Evolutionary conservation across 768 basidiomycete genomes (phyloP), one percentile per base, ranked within the genome.

Genomic region (Boletus reticulatus): DNA sequence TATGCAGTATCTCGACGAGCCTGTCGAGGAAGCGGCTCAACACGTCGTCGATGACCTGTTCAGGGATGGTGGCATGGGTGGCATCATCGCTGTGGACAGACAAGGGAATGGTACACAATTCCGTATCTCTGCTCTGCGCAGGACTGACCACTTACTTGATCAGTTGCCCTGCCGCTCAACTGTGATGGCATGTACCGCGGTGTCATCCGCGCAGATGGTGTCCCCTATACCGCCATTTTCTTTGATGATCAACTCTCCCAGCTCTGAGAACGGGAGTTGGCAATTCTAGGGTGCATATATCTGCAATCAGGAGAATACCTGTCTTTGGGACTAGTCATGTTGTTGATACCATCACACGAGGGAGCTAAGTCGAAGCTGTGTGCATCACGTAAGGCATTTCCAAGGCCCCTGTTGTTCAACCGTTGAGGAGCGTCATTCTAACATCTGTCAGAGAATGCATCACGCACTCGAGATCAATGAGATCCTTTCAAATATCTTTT

Each of bases 181-280:
- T 88, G 84, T 62, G 74, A 79, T 19, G 88, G 91, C 9, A 93
- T 93, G 91, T 92, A 91, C 66, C 80, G 91, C 29, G 91, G 91
- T 7, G 76, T 91, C 16, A 83, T 92, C 34, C 74, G 78, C 43
- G 74, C 77, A 58, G 88, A 92, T 55, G 91, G 89, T 11, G 67
- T 84, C 9, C 78, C 88, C 0, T 81, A 81, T 69, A 88, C 86
- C 0, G 91, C 89, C 12, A 89, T 92, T 50, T 92, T 93, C 69
- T 73, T 73, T 19, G 89, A 91, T 58, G 91, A 93, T 46, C 74
- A 73, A 16, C 65, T 82, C 31, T 62, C 62, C 32, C 50, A 43
- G 37, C 51, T 64, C 22, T 59, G 53, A 62, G 41, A 49, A 16
- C 19, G 29, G 31, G 22, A 4, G 22, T 34, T 24, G 45, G 17